A percentile compares a stretch with the other conserved stretches of the same genome.
phyloP scores from a whole-genome alignment of 2,329 filamentous ascomycete genomes.

The Trichoderma arundinaceum region DNA sequence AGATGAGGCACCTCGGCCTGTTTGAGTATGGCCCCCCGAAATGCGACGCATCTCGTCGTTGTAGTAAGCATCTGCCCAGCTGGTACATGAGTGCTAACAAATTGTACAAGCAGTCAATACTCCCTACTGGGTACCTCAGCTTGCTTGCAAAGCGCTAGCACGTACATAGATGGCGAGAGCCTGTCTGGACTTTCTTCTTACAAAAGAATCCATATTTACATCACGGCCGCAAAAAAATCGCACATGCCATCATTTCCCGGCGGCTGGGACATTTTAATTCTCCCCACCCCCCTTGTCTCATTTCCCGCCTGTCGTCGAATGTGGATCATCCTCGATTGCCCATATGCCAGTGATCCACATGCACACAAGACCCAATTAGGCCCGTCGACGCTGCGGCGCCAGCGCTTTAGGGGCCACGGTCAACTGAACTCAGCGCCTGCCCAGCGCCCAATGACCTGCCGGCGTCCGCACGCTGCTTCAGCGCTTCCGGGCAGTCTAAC shows the following conservation, averaged over 20 bases:
- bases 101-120: no score
- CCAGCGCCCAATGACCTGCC: constrained; percentile 29
- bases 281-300: constrained; percentile 21
- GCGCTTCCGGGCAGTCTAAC: constrained; percentile 7
- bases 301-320: constrained; percentile 29
- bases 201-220: no score
- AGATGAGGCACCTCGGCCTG: constrained; percentile 12
- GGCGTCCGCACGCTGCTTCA: constrained; percentile 11
- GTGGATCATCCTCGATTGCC: constrained; percentile 26
- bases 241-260: constrained; percentile 10
- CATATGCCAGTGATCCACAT: constrained; percentile 26
- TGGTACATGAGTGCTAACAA: no score
- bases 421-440: constrained; percentile 29
- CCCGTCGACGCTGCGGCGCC: constrained; percentile 19
- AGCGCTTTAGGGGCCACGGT: constrained; percentile 21
- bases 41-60: background rate
- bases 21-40: constrained; percentile 6
- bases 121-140: no score
- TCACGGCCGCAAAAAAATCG: background rate
- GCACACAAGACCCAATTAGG: constrained; percentile 27
- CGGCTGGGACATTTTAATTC: background rate
- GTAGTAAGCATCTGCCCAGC: no score
- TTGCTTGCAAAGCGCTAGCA: no score
- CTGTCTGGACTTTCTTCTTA: no score
- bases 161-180: no score